Percentiles rank a stretch among this genome's conserved stretches.
phyloP scores from a whole-genome alignment of 208 protist genomes.

The Leishmania braziliensis region DNA sequence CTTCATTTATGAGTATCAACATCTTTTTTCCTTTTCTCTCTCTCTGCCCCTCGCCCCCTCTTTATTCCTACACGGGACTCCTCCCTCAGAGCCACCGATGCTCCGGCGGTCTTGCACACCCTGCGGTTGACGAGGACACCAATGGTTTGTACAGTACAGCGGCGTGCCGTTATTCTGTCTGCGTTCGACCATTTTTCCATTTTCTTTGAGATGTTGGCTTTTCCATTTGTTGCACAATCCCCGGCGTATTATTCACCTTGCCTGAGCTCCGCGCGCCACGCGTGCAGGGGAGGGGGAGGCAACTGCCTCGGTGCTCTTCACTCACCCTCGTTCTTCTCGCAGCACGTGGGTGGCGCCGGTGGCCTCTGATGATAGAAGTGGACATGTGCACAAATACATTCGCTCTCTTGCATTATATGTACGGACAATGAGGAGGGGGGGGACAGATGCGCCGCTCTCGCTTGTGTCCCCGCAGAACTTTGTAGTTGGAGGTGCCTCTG shows the following conservation, averaged over 20 bases:
- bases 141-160: background rate
- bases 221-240: background rate
- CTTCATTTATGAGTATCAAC: background rate
- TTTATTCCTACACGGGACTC: background rate
- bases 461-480: background rate
- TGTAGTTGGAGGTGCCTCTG: background rate
- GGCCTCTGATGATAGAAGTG: background rate
- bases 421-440: background rate
- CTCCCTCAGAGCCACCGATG: background rate
- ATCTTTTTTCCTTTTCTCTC: background rate
- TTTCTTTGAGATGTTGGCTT: background rate
- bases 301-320: background rate
- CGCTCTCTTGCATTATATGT: background rate
- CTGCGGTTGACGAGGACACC: background rate
- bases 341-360: background rate
- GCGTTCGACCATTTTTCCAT: background rate
- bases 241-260: background rate
- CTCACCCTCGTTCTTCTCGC: background rate
- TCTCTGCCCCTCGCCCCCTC: background rate
- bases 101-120: background rate
- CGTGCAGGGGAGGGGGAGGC: background rate
- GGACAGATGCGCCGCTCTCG: background rate
- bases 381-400: background rate
- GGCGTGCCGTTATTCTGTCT: background rate
- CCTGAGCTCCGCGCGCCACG: background rate